Conservation (phyloP, 768 basidiomycete genomes). For the Suillus alpinus region DNA sequence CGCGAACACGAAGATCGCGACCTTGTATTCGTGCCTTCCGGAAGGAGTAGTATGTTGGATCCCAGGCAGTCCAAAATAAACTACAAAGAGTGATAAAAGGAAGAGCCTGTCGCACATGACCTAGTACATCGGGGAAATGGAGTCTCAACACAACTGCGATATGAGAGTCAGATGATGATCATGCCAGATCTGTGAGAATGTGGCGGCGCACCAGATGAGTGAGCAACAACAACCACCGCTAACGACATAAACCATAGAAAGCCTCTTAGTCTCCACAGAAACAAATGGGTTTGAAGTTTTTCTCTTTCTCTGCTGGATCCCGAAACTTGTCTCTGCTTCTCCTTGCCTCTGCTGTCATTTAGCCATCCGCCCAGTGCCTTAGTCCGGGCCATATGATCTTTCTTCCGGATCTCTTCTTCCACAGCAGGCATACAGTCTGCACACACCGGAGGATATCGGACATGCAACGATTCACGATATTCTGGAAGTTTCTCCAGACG, state of each 20-base stretch:
- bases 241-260: constrained; percentile 58
- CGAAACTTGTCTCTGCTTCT: constrained; percentile 48
- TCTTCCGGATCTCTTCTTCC: constrained; percentile 74
- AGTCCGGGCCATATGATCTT: constrained; percentile 79
- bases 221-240: constrained; percentile 38
- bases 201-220: constrained; percentile 36
- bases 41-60: constrained; percentile 71
- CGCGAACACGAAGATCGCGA: constrained; percentile 63
- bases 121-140: constrained; percentile 16
- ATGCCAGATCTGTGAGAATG: neutral
- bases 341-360: constrained; percentile 63
- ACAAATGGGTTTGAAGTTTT: constrained; percentile 46
- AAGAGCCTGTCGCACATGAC: constrained; percentile 36
- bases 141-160: constrained; percentile 24
- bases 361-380: constrained; percentile 73
- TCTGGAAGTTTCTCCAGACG: constrained; percentile 63
- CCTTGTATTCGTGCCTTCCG: constrained; percentile 66
- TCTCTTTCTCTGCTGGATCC: constrained; percentile 39
- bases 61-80: constrained; percentile 80
- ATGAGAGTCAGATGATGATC: constrained; percentile 20
- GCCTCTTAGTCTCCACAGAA: constrained; percentile 71
- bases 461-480: constrained; percentile 72
- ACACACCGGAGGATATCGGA: constrained; percentile 88
- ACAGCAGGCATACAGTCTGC: constrained; percentile 70
- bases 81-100: constrained; percentile 56